Percentiles rank a stretch among this genome's conserved stretches.
Evolutionary conservation across 2,329 filamentous ascomycete species (phyloP).

Genomic region (Botrytis squamosa): DNA sequence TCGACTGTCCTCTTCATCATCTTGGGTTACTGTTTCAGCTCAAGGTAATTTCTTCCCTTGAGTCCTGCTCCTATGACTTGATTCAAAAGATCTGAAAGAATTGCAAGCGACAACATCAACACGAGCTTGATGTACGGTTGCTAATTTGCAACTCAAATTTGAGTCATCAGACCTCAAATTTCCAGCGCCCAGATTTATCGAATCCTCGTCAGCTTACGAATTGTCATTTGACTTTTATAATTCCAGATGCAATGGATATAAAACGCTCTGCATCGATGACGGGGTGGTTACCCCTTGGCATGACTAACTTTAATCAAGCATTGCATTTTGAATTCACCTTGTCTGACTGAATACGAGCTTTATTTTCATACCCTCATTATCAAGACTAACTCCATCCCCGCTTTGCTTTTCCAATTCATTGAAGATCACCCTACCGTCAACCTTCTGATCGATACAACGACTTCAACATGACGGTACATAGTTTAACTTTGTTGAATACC

Average conservation of each 20-base stretch:
- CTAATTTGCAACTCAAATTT: not conserved
- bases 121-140: not conserved
- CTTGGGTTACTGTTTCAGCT: not conserved
- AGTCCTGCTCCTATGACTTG: not conserved
- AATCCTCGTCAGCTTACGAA: not conserved
- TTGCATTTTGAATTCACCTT: not conserved
- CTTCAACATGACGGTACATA: not conserved
- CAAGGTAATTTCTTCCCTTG: not conserved
- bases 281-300: not conserved
- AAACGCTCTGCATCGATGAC: not conserved
- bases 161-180: not conserved
- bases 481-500: not conserved
- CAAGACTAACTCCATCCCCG: not conserved
- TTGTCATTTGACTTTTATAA: not conserved
- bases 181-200: not conserved
- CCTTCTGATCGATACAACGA: not conserved
- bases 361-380: not conserved
- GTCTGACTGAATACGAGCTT: not conserved
- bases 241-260: not conserved
- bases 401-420: not conserved
- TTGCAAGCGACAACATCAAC: not conserved
- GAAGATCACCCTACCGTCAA: too few relatives aligned
- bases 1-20: not conserved
- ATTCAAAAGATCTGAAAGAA: not conserved
- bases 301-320: not conserved